These are phyloP conservation scores for Botrytis porri DNA, from an alignment of 2,329 filamentous ascomycete genomes.

Conservation along the genomic window DNA sequence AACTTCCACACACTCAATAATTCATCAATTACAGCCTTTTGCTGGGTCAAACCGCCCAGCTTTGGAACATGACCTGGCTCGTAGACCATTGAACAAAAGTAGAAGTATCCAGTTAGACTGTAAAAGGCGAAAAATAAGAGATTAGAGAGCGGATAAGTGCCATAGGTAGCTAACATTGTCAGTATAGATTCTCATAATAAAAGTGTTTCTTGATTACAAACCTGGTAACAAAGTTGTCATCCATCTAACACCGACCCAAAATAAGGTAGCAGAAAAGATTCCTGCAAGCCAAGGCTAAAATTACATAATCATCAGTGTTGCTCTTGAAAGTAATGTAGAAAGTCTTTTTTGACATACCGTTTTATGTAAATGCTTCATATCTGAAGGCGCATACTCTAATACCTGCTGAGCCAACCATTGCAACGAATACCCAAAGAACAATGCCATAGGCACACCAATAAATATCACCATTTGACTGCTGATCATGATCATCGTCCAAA, in stretches of 20 bases:
- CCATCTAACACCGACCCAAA: constrained; percentile 77
- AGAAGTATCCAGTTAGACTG: constrained; percentile 77
- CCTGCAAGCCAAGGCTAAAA: constrained; percentile 85
- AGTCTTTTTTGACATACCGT: constrained; percentile 56
- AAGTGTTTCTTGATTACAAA: constrained; percentile 41
- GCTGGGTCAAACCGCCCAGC: constrained; percentile 81
- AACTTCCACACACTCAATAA: constrained; percentile 83
- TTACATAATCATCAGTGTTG: constrained; percentile 11
- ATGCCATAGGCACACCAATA: constrained; percentile 68
- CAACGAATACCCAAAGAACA: constrained; percentile 64
- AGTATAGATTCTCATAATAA: constrained; percentile 32
- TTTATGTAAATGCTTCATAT: constrained; percentile 87
- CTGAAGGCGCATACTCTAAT: constrained; percentile 76
- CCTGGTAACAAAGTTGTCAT: constrained; percentile 69
- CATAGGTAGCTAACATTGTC: constrained; percentile 56
- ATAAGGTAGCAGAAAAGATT: constrained; percentile 84
- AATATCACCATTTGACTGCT: constrained; percentile 73
- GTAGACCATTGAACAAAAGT: constrained; percentile 76
- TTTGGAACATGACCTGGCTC: constrained; percentile 95
- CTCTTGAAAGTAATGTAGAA: neutral
- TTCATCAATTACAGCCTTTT: constrained; percentile 85
- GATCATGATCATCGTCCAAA: constrained; percentile 69
- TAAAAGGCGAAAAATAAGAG: constrained; percentile 66
- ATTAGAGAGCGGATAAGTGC: constrained; percentile 70
- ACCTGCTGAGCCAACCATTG: constrained; percentile 77